phyloP scores from a whole-genome alignment of 2,329 filamentous ascomycete genomes.

The Beauveria scarabaeidicola region DNA sequence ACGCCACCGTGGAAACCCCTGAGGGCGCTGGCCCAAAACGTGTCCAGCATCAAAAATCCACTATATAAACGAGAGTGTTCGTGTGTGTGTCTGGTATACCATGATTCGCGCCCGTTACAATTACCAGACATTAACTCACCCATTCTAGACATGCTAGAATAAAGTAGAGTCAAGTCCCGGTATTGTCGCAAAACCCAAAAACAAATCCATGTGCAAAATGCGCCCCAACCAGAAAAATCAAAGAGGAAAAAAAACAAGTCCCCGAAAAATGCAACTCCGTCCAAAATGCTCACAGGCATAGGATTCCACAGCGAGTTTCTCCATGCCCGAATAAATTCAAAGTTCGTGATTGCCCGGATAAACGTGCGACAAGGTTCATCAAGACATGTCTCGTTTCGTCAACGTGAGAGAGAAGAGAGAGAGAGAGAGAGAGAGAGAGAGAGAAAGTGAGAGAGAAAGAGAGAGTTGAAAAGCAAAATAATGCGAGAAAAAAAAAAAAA shows the following conservation, averaged over 20 bases:
- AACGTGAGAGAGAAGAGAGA: conserved; percentile 9
- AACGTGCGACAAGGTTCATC: conserved; percentile 17
- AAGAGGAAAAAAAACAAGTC: not conserved
- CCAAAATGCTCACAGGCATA: conserved; percentile 8
- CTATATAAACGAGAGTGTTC: conserved; percentile 1
- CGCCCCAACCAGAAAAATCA: not conserved
- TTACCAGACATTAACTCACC: not conserved
- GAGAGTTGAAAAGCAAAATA: conserved; percentile 15
- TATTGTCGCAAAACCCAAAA: not conserved
- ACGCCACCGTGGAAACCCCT: not conserved
- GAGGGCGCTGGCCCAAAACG: not conserved
- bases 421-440: too few relatives aligned
- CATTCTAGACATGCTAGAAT: not conserved
- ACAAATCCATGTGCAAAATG: conserved; percentile 1
- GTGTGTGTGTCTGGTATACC: not conserved
- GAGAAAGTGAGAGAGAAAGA: too few relatives aligned
- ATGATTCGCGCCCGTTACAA: not conserved
- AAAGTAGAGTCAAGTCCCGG: not conserved
- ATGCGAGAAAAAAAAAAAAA: conserved; percentile 16
- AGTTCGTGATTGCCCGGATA: not conserved
- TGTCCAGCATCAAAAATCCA: not conserved
- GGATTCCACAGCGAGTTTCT: not conserved
- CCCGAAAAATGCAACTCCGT: conserved; percentile 1
- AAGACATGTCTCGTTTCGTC: conserved; percentile 26
- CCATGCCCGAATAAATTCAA: not conserved